Conservation (phyloP, 2,329 filamentous ascomycete species). For the Mariannaea sp. region DNA sequence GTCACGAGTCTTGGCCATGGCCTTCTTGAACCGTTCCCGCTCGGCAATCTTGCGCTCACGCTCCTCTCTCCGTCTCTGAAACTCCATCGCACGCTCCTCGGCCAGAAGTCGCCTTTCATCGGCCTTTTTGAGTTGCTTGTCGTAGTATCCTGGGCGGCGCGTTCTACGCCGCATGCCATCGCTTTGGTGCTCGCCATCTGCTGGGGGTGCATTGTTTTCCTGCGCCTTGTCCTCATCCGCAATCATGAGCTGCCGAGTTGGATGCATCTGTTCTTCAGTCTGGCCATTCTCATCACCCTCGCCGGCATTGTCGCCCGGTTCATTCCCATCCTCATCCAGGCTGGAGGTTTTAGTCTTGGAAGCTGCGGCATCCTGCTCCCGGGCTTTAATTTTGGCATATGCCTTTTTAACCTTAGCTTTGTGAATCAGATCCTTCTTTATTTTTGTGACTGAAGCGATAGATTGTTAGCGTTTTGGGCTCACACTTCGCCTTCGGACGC, state of each 20-base stretch:
- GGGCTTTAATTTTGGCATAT: conserved; percentile 82
- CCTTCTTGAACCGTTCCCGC: conserved; percentile 66
- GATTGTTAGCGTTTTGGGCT: conserved; percentile 26
- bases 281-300: conserved; percentile 24
- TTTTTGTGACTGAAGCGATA: conserved; percentile 70
- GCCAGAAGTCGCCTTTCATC: conserved; percentile 50
- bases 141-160: conserved; percentile 61
- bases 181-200: conserved; percentile 23
- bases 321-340: conserved; percentile 19
- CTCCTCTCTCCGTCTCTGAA: conserved; percentile 60
- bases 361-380: conserved; percentile 41
- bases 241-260: conserved; percentile 47
- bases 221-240: conserved; percentile 47
- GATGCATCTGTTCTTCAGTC: conserved; percentile 40
- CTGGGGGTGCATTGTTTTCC: conserved; percentile 26
- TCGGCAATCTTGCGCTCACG: conserved; percentile 68
- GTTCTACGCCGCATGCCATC: conserved; percentile 45
- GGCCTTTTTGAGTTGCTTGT: conserved; percentile 62
- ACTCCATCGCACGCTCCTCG: conserved; percentile 50
- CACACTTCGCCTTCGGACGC: background rate
- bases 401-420: conserved; percentile 93
- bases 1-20: conserved; percentile 75
- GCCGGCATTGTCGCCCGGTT: conserved; percentile 24
- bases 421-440: conserved; percentile 86
- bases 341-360: conserved; percentile 32